Base-by-base conservation (phyloP, 2,329 filamentous ascomycete species). In the Colletotrichum godetiae region DNA sequence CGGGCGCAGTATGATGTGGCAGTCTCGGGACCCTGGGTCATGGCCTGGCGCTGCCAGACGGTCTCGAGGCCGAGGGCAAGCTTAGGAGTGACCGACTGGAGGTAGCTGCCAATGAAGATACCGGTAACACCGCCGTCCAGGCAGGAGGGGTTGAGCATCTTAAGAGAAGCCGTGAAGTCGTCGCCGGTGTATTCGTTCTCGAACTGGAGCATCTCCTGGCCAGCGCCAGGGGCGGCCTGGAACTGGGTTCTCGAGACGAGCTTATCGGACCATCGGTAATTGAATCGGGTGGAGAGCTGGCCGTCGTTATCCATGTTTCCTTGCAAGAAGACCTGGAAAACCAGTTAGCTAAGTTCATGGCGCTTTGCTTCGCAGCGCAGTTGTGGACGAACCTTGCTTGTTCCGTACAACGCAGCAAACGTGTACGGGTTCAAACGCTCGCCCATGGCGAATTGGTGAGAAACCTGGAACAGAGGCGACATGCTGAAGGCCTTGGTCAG, bases 401-500 rank as follows among this genome's bases (percentile, higher is more conserved):
- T 98, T 78, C 97, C 97, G 83, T 97, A 98, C 81, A 99, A 91
- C 76, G 94, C 94, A 78, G 95, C 94, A 86, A 98, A 98, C 68
- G 94, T 95, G 86, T 99, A 99, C 49, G 97, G 97, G 82, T 95
- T 95, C 83, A 97, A 88, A 77, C 93, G 92, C 85, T 98, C 95
- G 78, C 97, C 96, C 91, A 98, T 94, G 68, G 96, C 93, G 84
- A 99, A 97, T 79, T 97, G 94, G 87, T 99, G 97, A 77, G 96
- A 98, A 78, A 98, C 94, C 86, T 98, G 96, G 89, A 99, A 99
- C 78, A 98, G 88, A 72, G 97, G 97, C 71, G 92, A 91, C 83
- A 97, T 91, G 89, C 95, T 97, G 86, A 98, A 97, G 81, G 95
- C 92, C 89, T 98, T 98, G 82, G 95, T 98, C 82, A 98, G 88